Base-by-base conservation (phyloP, 2,329 filamentous ascomycete species). In the Sarocladium kiliense region DNA sequence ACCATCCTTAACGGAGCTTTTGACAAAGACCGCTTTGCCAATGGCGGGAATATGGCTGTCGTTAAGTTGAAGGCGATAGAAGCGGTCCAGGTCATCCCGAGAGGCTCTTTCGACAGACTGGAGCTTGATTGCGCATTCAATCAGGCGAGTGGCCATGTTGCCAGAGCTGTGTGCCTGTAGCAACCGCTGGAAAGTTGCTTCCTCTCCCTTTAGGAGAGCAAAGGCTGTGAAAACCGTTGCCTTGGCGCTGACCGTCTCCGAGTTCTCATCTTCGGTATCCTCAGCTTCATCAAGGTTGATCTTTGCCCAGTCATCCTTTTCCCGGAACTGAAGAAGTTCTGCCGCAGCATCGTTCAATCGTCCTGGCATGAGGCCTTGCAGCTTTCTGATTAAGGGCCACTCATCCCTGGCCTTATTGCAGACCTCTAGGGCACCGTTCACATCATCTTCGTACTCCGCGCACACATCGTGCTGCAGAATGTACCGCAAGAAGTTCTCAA, bases 401-500 rank as follows among this genome's bases (percentile, higher is more conserved):
- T 97, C 90, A 1, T 73, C 64, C 2, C 82, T 77, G 1, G 89
- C 90, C 14, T 76, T 65, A 19, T 84, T 78, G 63, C 91, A 96
- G 26, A 93, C 67, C 1, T 68, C 67, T 7, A 87, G 75, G 0
- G 92, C 91, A 0, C 77, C 74, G 16, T 81, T 71, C 56, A 97
- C 77, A 59, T 93, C 81, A 1, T 78, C 74, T 0, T 71, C 75
- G 65, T 92, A 88, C 67, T 97, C 94, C 0, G 88, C 87, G 64
- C 91, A 96, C 16, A 95, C 93, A 36, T 88, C 81, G 65, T 97
- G 92, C 58, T 88, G 82, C 10, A 92, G 76, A 1, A 97, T 76
- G 61, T 97, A 99, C 60, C 90, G 89, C 59, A 96, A 82, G 66
- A 97, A 97, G 65, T 94, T 96, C 57, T 84, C 82, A 39, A 97